phyloP scores from a whole-genome alignment of 805 yeast genomes.

The Ogataea allantospora region DNA sequence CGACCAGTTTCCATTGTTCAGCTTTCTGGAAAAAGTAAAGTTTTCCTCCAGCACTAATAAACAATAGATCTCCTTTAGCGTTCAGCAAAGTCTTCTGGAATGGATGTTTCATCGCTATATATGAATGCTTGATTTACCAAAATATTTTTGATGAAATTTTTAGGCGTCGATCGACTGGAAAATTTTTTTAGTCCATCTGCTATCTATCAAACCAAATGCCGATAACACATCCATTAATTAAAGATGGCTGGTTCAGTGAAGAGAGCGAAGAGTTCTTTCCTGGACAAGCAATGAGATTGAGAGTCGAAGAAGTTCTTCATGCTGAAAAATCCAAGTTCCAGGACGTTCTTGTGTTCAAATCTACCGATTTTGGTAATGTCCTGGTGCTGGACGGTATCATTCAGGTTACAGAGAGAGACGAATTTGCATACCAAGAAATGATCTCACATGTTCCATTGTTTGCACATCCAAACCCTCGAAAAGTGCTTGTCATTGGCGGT shows the following conservation, averaged over 20 bases:
- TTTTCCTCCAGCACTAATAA: constrained; percentile 56
- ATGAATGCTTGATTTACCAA: background rate
- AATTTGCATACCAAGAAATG: constrained; percentile 91
- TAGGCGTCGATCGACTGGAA: constrained; percentile 12
- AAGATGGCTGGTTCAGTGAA: constrained; percentile 83
- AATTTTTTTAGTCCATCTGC: constrained; percentile 11
- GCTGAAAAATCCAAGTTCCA: constrained; percentile 70
- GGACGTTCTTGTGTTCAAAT: constrained; percentile 77
- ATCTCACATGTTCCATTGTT: constrained; percentile 80
- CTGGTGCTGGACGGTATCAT: constrained; percentile 85
- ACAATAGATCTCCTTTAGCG: constrained; percentile 45
- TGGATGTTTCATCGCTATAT: constrained; percentile 58
- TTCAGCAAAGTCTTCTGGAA: constrained; percentile 56
- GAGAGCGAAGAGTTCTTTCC: constrained; percentile 70
- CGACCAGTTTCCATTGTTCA: constrained; percentile 37
- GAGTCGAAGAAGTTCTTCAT: constrained; percentile 63
- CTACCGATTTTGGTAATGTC: constrained; percentile 79
- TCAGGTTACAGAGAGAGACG: constrained; percentile 91
- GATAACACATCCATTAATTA: constrained; percentile 48
- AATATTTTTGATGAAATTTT: constrained; percentile 5
- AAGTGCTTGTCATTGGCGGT: constrained; percentile 87
- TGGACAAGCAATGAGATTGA: constrained; percentile 78
- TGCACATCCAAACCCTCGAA: constrained; percentile 71
- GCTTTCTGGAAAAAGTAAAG: constrained; percentile 49
- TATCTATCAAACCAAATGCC: background rate